These are phyloP conservation scores for Zymoseptoria crescenta DNA, from an alignment of 2,329 filamentous ascomycete species.

Conservation along the genomic window DNA sequence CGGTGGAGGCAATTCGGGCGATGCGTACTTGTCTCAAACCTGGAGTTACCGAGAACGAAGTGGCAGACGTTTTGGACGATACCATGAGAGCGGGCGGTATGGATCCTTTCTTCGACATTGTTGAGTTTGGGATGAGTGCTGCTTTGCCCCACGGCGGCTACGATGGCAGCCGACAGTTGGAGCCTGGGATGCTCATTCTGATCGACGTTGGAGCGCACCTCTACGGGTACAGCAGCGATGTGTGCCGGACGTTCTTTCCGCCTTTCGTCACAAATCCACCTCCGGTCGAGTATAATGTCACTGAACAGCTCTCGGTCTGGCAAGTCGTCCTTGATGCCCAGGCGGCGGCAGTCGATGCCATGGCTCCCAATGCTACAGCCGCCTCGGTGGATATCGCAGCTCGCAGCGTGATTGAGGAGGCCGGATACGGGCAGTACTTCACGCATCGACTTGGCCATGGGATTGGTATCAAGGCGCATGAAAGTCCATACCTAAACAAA, in stretches of 20 bases:
- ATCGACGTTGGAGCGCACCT: constrained; percentile 58
- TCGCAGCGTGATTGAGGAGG: constrained; percentile 48
- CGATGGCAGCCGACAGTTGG: constrained; percentile 44
- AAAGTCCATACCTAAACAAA: constrained; percentile 57
- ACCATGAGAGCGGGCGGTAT: constrained; percentile 49
- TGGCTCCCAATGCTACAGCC: constrained; percentile 47
- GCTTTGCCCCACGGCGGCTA: constrained; percentile 48
- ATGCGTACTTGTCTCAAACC: constrained; percentile 49
- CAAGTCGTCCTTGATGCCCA: constrained; percentile 56
- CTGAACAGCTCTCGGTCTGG: constrained; percentile 53
- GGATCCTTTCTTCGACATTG: constrained; percentile 55
- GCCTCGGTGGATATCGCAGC: constrained; percentile 56
- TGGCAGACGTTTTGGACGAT: constrained; percentile 48
- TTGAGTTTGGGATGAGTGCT: constrained; percentile 52
- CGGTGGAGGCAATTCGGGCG: constrained; percentile 52
- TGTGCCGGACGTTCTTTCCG: constrained; percentile 53
- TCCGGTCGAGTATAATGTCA: constrained; percentile 23
- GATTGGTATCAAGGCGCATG: constrained; percentile 60
- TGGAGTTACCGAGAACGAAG: constrained; percentile 51
- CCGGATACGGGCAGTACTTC: constrained; percentile 52
- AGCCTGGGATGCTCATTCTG: constrained; percentile 49
- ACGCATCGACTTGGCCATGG: constrained; percentile 58
- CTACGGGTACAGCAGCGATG: constrained; percentile 56
- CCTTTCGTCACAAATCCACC: constrained; percentile 26
- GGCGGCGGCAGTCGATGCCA: constrained; percentile 44